Percentiles rank a stretch among this genome's conserved stretches.
Evolutionary conservation across 2,329 filamentous ascomycete species (phyloP).

Genomic region (Drechslerella stenobrocha): DNA sequence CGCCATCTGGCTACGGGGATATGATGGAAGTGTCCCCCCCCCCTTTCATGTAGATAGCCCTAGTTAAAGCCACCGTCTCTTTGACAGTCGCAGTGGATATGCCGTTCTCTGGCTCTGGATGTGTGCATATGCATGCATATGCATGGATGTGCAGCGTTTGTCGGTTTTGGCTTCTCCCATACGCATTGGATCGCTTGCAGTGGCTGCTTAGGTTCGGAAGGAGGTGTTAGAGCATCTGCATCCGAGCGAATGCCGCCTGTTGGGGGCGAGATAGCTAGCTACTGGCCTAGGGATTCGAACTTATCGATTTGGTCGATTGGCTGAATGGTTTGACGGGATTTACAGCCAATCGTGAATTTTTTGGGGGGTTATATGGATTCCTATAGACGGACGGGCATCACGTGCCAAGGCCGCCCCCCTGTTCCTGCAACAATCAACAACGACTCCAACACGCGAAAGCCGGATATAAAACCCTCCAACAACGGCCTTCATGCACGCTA

Average conservation of each 20-base stretch:
- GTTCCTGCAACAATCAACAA: too few species aligned
- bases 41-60: neutral
- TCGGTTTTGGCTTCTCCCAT: neutral
- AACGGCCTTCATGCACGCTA: too few species aligned
- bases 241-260: neutral
- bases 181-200: neutral
- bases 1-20: conserved; percentile 1
- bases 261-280: neutral
- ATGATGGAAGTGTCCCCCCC: neutral
- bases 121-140: neutral
- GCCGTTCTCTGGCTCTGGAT: neutral
- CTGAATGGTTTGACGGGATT: too few species aligned
- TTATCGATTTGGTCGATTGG: neutral
- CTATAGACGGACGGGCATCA: too few species aligned
- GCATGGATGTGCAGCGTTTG: too few species aligned
- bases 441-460: too few species aligned
- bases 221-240: neutral
- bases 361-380: too few species aligned
- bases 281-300: neutral
- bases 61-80: conserved; percentile 6
- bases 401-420: too few species aligned
- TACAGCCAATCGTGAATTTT: too few species aligned
- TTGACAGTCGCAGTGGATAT: neutral
- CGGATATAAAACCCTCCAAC: too few species aligned
- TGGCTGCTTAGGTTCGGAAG: neutral